Percentiles rank a stretch among this genome's conserved stretches.
Evolutionary conservation across 2,329 filamentous ascomycete species (phyloP).

Genomic region (Monilinia aucupariae): DNA sequence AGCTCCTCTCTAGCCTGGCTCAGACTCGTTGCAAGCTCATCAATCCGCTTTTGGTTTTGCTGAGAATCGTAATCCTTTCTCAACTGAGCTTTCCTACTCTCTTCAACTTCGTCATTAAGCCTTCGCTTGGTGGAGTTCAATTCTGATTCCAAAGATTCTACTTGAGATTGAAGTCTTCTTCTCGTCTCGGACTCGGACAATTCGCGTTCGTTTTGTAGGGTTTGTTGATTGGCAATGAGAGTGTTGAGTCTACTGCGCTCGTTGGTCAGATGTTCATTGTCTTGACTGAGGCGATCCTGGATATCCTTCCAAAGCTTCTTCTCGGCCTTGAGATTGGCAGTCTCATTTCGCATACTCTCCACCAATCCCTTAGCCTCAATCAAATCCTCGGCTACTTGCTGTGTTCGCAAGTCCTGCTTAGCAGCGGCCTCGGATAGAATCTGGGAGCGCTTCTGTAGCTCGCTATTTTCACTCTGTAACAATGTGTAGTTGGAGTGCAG

Average conservation of each 20-base stretch:
- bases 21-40: slow-evolving; percentile 78
- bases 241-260: slow-evolving; percentile 81
- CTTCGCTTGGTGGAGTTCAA: slow-evolving; percentile 74
- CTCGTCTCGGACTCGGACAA: slow-evolving; percentile 75
- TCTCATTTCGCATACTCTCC: slow-evolving; percentile 86
- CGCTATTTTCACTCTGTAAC: slow-evolving; percentile 76
- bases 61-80: slow-evolving; percentile 87
- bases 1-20: slow-evolving; percentile 81
- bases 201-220: slow-evolving; percentile 86
- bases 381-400: slow-evolving; percentile 89
- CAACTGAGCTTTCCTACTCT: slow-evolving; percentile 73
- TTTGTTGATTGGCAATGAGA: slow-evolving; percentile 78
- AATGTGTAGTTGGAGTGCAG: slow-evolving; percentile 82
- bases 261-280: slow-evolving; percentile 78
- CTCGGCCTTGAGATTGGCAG: slow-evolving; percentile 87
- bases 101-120: slow-evolving; percentile 75
- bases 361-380: slow-evolving; percentile 76
- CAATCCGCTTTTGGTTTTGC: slow-evolving; percentile 84
- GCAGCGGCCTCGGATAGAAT: slow-evolving; percentile 74
- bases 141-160: slow-evolving; percentile 76
- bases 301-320: slow-evolving; percentile 94
- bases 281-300: slow-evolving; percentile 78
- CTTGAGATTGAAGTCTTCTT: slow-evolving; percentile 70
- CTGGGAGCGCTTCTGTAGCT: slow-evolving; percentile 78
- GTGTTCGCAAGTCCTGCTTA: slow-evolving; percentile 82